Evolutionary conservation across 2,329 filamentous ascomycete genomes (phyloP).

Genomic region (Ascochyta rabiei): DNA sequence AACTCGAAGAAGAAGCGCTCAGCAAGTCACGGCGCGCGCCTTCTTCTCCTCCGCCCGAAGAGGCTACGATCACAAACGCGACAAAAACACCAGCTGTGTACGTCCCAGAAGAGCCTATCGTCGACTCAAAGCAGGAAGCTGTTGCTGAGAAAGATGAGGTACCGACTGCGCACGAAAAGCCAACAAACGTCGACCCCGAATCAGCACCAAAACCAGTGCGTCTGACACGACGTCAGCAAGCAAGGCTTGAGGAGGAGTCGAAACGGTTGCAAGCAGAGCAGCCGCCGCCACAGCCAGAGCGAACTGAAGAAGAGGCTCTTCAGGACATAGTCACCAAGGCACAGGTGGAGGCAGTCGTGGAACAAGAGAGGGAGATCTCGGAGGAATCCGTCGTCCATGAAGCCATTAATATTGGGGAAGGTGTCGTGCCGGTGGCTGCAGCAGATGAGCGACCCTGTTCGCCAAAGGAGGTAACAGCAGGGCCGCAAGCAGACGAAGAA

Average conservation of each 20-base stretch:
- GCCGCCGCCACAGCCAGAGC: slow-evolving; percentile 4
- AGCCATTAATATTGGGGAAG: background rate
- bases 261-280: slow-evolving; percentile 1
- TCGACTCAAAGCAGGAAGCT: background rate
- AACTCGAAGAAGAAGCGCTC: slow-evolving; percentile 37
- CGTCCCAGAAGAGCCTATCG: background rate
- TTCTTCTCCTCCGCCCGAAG: background rate
- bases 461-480: background rate
- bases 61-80: background rate
- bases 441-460: background rate
- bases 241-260: slow-evolving; percentile 4
- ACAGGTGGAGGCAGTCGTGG: background rate
- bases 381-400: background rate
- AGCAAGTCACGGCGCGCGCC: slow-evolving; percentile 28
- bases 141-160: background rate
- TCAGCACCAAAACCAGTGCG: slow-evolving; percentile 1
- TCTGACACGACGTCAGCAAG: slow-evolving; percentile 5
- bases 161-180: background rate
- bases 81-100: background rate
- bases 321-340: background rate
- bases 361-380: background rate
- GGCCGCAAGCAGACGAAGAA: slow-evolving; percentile 2
- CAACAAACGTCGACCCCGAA: background rate
- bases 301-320: background rate
- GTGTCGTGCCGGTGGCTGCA: background rate